These are phyloP conservation scores for Spergularia marina DNA, from an alignment of 148 eudicot genomes.

Conservation along the genomic window DNA sequence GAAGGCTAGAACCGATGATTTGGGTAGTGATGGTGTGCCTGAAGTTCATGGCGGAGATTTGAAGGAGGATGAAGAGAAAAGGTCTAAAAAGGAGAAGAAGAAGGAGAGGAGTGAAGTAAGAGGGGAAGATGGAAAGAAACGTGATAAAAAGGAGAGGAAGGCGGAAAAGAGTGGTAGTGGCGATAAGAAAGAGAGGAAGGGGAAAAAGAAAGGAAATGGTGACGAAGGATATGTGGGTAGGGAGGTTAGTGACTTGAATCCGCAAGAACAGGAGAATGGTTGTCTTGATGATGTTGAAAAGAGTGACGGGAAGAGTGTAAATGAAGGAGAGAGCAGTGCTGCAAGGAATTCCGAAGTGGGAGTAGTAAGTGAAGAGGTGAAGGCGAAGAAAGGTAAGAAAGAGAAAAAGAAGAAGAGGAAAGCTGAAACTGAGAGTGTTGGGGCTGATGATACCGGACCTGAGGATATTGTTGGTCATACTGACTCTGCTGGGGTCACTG, in stretches of 20 bases:
- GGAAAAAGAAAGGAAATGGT: neutral
- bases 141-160: neutral
- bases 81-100: constrained; percentile 14
- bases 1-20: constrained; percentile 7
- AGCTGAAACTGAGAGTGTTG: neutral
- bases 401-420: neutral
- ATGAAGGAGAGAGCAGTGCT: constrained; percentile 1
- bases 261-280: no score
- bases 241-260: no score
- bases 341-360: constrained; percentile 1
- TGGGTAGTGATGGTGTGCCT: neutral
- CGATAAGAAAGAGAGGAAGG: neutral
- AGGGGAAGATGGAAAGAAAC: neutral
- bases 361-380: neutral
- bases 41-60: constrained; percentile 1
- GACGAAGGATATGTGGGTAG: neutral
- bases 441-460: neutral
- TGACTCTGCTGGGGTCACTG: neutral
- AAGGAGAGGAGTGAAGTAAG: neutral
- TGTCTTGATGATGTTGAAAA: no score
- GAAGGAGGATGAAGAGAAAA: neutral
- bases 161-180: constrained; percentile 8
- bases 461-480: neutral
- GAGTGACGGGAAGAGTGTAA: neutral
- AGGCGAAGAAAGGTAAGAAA: neutral